Evolutionary conservation across 495 filamentous ascomycete species (phyloP).

Genomic region (Talaromyces nanjingensis): DNA sequence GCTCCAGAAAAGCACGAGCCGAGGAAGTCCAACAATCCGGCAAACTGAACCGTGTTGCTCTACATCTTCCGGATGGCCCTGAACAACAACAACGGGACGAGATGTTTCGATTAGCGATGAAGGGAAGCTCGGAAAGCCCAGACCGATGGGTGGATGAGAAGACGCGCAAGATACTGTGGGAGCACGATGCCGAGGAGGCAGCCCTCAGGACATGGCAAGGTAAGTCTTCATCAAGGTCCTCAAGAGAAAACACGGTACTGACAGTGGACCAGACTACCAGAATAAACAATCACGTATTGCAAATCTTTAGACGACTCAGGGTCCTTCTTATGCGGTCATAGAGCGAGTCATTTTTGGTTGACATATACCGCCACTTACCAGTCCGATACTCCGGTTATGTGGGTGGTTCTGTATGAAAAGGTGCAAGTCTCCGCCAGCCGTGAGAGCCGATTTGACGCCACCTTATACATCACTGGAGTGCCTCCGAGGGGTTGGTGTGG

Average conservation of each 20-base stretch:
- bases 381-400: not conserved
- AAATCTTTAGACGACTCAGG: not conserved
- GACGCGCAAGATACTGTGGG: slow-evolving; percentile 39
- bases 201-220: slow-evolving; percentile 33
- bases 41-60: slow-evolving; percentile 39
- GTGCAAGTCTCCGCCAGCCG: slow-evolving; percentile 1
- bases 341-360: too few relatives aligned
- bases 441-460: not conserved
- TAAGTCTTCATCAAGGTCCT: not conserved
- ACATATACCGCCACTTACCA: not conserved
- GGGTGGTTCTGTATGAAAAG: not conserved
- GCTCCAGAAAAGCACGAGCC: slow-evolving; percentile 42
- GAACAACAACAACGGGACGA: slow-evolving; percentile 45
- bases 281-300: not conserved
- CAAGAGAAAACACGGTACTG: not conserved
- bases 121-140: slow-evolving; percentile 26
- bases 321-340: too few relatives aligned
- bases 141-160: slow-evolving; percentile 45
- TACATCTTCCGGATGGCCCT: slow-evolving; percentile 48
- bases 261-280: not conserved
- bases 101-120: slow-evolving; percentile 29
- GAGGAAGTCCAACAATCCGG: slow-evolving; percentile 46
- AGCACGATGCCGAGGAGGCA: slow-evolving; percentile 40
- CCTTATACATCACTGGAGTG: not conserved
- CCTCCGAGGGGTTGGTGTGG: not conserved